A percentile compares a stretch with the other conserved stretches of the same genome.
Conservation (phyloP, 768 basidiomycete genomes). For the Pilatotrama ljubarskyi region DNA sequence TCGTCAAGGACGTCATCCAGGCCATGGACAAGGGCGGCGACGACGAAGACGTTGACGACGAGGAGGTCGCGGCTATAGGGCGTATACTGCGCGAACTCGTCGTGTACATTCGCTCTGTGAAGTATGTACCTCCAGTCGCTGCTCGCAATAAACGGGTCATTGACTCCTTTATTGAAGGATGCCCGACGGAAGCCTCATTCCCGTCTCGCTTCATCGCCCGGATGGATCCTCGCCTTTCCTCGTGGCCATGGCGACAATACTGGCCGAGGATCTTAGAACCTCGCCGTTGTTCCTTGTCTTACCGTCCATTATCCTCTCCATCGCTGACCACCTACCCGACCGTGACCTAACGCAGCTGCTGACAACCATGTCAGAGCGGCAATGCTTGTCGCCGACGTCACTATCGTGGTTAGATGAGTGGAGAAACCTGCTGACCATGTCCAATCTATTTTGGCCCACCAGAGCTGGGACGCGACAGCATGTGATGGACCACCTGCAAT, state of each 20-base stretch:
- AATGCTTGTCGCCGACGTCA: slow-evolving; percentile 69
- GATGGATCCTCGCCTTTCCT: slow-evolving; percentile 63
- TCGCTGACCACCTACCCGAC: slow-evolving; percentile 72
- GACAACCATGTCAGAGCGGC: slow-evolving; percentile 61
- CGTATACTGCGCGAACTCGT: slow-evolving; percentile 59
- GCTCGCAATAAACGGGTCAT: neutral
- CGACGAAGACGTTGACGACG: slow-evolving; percentile 68
- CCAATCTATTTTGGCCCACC: slow-evolving; percentile 29
- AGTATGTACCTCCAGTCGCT: slow-evolving; percentile 43
- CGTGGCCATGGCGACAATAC: slow-evolving; percentile 57
- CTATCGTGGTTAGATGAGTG: slow-evolving; percentile 73
- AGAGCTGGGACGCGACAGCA: slow-evolving; percentile 56
- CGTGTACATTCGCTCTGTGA: slow-evolving; percentile 56
- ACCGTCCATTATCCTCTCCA: slow-evolving; percentile 60
- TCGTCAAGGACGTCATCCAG: slow-evolving; percentile 71
- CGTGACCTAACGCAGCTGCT: slow-evolving; percentile 64
- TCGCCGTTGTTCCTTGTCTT: slow-evolving; percentile 60
- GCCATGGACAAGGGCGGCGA: slow-evolving; percentile 57
- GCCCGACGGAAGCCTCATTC: slow-evolving; percentile 43
- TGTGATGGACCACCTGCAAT: slow-evolving; percentile 56
- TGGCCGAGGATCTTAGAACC: slow-evolving; percentile 58
- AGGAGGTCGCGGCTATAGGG: slow-evolving; percentile 66
- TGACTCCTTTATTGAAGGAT: slow-evolving; percentile 36
- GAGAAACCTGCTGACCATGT: slow-evolving; percentile 54
- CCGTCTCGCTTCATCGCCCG: slow-evolving; percentile 53